Evolutionary conservation across 352 stramenopile genomes (phyloP).

Genomic region (Phytophthora syringae): DNA sequence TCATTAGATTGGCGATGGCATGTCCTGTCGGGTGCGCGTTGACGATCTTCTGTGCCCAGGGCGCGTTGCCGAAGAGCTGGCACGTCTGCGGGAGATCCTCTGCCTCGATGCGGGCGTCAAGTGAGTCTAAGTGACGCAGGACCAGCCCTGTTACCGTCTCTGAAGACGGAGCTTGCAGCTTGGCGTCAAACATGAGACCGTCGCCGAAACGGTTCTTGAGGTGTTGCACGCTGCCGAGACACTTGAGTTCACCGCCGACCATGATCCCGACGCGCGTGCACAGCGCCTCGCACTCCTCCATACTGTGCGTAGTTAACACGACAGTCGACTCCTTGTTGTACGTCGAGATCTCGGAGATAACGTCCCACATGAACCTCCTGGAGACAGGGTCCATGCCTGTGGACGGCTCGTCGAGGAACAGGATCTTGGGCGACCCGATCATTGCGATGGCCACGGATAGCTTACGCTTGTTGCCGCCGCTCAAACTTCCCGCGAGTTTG

Average conservation of each 20-base stretch:
- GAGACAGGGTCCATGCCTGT: constrained; percentile 96
- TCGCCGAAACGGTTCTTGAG: constrained; percentile 96
- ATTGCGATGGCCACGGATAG: constrained; percentile 95
- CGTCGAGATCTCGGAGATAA: constrained; percentile 87
- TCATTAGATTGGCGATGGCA: constrained; percentile 53
- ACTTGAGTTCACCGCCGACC: constrained; percentile 73
- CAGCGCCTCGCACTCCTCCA: constrained; percentile 95
- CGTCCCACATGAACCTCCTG: constrained; percentile 94
- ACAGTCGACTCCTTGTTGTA: constrained; percentile 78
- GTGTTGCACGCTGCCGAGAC: constrained; percentile 92
- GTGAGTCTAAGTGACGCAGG: constrained; percentile 29
- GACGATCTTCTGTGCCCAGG: constrained; percentile 50
- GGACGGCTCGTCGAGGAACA: constrained; percentile 93
- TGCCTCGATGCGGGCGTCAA: constrained; percentile 16
- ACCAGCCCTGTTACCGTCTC: constrained; percentile 17
- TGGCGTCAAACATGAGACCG: constrained; percentile 91
- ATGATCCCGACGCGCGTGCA: constrained; percentile 96
- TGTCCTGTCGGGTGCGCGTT: constrained; percentile 66
- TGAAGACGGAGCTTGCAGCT: constrained; percentile 45
- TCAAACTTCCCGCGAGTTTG: constrained; percentile 82
- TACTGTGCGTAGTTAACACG: constrained; percentile 95
- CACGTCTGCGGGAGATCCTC: constrained; percentile 48
- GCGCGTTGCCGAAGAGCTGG: constrained; percentile 41
- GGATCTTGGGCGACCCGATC: constrained; percentile 92
- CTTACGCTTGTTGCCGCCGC: constrained; percentile 95